These are phyloP conservation scores for Sphaerulina vaccinii DNA, from an alignment of 2,329 filamentous ascomycete species.

Conservation along the genomic window DNA sequence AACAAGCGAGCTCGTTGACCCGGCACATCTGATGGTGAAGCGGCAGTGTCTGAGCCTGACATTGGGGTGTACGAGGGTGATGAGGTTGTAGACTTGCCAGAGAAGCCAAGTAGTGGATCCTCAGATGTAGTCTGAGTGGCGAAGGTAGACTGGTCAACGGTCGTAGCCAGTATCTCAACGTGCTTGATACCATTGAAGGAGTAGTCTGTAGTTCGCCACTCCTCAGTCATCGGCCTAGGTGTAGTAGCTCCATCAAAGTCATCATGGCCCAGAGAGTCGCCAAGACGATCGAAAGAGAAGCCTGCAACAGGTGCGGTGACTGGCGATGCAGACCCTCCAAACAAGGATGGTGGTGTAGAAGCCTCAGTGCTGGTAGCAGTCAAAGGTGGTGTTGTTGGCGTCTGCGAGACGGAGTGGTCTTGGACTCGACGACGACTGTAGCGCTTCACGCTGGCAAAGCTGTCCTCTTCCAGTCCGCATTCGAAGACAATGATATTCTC, in stretches of 20 bases:
- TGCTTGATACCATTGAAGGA: conserved; percentile 60
- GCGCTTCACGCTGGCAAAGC: conserved; percentile 54
- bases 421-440: conserved; percentile 56
- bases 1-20: conserved; percentile 80
- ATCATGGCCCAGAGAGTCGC: conserved; percentile 28
- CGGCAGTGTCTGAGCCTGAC: conserved; percentile 46
- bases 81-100: conserved; percentile 54
- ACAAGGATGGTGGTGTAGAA: conserved; percentile 47
- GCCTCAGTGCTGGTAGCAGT: conserved; percentile 27
- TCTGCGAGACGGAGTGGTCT: conserved; percentile 21
- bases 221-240: conserved; percentile 46
- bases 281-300: conserved; percentile 29
- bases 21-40: conserved; percentile 64
- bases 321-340: conserved; percentile 47
- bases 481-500: conserved; percentile 74
- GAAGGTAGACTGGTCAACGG: conserved; percentile 72
- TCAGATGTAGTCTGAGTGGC: conserved; percentile 71
- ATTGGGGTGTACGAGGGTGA: conserved; percentile 56
- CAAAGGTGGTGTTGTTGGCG: conserved; percentile 30
- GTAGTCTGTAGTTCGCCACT: conserved; percentile 66
- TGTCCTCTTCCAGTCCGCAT: conserved; percentile 65
- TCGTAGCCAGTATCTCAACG: conserved; percentile 65
- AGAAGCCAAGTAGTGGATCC: conserved; percentile 68
- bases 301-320: conserved; percentile 36
- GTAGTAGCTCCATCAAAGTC: conserved; percentile 31